Evolutionary conservation across 306 rosid species (phyloP).

Genomic region (Herpetospermum pedunculosum): DNA sequence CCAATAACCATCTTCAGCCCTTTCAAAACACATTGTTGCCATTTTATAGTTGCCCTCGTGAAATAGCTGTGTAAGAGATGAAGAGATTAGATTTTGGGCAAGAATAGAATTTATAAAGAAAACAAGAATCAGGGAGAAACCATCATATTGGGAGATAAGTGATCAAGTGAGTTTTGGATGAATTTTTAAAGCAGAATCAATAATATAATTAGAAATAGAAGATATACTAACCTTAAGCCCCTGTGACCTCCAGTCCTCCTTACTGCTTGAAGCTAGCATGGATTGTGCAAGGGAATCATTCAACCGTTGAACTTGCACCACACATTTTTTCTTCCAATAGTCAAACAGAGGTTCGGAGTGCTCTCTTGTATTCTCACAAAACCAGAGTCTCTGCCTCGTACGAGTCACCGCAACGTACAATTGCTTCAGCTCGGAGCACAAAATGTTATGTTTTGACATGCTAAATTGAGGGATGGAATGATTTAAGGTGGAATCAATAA

Average conservation of each 20-base stretch:
- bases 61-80: slow-evolving; percentile 31
- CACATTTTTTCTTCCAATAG: slow-evolving; percentile 50
- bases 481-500: slow-evolving; percentile 23
- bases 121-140: neutral
- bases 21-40: slow-evolving; percentile 75
- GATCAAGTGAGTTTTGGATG: neutral
- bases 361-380: slow-evolving; percentile 40
- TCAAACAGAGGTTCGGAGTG: slow-evolving; percentile 45
- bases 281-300: slow-evolving; percentile 65
- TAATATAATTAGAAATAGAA: neutral
- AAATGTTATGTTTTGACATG: slow-evolving; percentile 44
- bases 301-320: slow-evolving; percentile 48
- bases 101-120: neutral
- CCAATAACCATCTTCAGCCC: slow-evolving; percentile 62
- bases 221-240: slow-evolving; percentile 47
- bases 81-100: neutral
- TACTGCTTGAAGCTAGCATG: slow-evolving; percentile 65
- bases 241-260: slow-evolving; percentile 64
- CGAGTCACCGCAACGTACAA: slow-evolving; percentile 67
- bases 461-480: slow-evolving; percentile 26
- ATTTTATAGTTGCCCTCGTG: slow-evolving; percentile 48
- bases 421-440: slow-evolving; percentile 69
- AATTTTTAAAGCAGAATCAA: no score
- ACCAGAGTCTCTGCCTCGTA: slow-evolving; percentile 70
- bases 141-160: neutral